These are phyloP conservation scores for Huiozyma naganishii DNA, from an alignment of 805 yeast genomes.

Conservation along the genomic window DNA sequence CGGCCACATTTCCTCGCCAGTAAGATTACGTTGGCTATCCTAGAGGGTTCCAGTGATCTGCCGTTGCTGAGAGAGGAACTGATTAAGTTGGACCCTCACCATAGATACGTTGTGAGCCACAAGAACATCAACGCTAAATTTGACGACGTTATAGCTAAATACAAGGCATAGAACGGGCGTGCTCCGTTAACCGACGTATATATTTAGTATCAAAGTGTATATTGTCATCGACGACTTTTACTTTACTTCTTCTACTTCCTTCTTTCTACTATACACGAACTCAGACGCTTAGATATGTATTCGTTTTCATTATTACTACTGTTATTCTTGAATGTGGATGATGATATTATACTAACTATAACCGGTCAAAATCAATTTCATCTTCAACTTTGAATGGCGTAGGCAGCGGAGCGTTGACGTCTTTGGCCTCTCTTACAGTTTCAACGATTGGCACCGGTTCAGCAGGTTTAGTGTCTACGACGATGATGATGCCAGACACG, in stretches of 20 bases:
- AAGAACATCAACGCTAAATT: constrained; percentile 53
- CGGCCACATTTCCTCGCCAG: constrained; percentile 49
- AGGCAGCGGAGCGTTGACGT: constrained; percentile 56
- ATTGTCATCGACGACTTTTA: too few species aligned
- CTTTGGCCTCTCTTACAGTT: constrained; percentile 71
- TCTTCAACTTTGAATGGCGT: constrained; percentile 26
- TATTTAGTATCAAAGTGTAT: not conserved
- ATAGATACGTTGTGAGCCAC: constrained; percentile 47
- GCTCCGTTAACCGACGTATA: not conserved
- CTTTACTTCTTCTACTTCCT: too few species aligned
- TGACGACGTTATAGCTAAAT: constrained; percentile 58
- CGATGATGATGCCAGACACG: constrained; percentile 58
- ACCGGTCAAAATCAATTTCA: constrained; percentile 16
- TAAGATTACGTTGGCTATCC: constrained; percentile 50
- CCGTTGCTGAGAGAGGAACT: constrained; percentile 38
- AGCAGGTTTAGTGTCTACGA: constrained; percentile 51
- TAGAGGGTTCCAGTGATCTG: constrained; percentile 40
- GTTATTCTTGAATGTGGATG: too few species aligned
- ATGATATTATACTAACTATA: not conserved
- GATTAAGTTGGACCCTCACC: constrained; percentile 39
- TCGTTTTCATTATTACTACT: too few species aligned
- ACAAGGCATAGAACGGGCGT: constrained; percentile 18
- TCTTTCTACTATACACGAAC: too few species aligned
- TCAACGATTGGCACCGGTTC: constrained; percentile 58
- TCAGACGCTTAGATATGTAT: too few species aligned